Percentiles rank a stretch among this genome's conserved stretches.
phyloP scores from a whole-genome alignment of 23 red algal species.

The Porphyridium purpureum region DNA sequence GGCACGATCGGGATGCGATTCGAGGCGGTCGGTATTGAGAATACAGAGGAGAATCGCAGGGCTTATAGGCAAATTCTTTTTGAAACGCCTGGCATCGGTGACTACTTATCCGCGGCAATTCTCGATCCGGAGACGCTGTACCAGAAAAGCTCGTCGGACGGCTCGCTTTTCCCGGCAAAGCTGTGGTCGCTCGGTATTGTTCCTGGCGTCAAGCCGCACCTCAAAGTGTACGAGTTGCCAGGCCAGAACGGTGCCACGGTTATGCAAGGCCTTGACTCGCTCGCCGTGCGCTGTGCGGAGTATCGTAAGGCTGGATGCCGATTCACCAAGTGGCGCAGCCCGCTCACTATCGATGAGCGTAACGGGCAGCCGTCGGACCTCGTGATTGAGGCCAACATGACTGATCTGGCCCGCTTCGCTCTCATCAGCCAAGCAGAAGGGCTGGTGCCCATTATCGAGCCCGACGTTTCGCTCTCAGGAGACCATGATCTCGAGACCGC shows the following conservation, averaged over 20 bases:
- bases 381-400: constrained; percentile 46
- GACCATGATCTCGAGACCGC: constrained; percentile 31
- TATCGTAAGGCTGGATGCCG: constrained; percentile 15
- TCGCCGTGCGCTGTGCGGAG: constrained; percentile 15
- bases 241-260: constrained; percentile 20
- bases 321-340: constrained; percentile 11
- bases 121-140: constrained; percentile 79
- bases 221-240: constrained; percentile 18
- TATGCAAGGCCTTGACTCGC: constrained; percentile 13
- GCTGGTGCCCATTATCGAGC: constrained; percentile 92
- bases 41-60: constrained; percentile 54
- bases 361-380: constrained; percentile 29
- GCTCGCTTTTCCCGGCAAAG: constrained; percentile 15
- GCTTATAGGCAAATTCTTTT: constrained; percentile 56
- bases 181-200: constrained; percentile 37
- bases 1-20: constrained; percentile 95
- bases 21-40: constrained; percentile 27
- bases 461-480: constrained; percentile 80
- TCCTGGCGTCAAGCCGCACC: constrained; percentile 71
- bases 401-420: constrained; percentile 56
- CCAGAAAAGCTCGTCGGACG: constrained; percentile 19
- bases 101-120: constrained; percentile 57
- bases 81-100: constrained; percentile 37
- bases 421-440: constrained; percentile 39
- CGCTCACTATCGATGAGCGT: constrained; percentile 2